Evolutionary conservation across 805 yeast genomes (phyloP).

Genomic region (Metschnikowia kunwiensis): DNA sequence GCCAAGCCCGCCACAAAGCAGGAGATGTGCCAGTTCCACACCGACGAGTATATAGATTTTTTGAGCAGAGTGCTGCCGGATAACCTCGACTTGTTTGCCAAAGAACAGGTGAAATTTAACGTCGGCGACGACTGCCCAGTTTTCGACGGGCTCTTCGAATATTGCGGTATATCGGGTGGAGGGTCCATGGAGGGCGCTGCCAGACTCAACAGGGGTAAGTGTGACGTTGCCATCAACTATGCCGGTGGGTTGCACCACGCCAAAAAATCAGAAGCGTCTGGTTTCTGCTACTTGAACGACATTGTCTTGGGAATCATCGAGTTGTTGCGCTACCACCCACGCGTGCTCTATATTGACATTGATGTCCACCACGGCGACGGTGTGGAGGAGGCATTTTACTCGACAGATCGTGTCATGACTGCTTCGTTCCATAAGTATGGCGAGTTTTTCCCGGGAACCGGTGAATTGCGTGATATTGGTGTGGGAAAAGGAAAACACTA

Average conservation of each 20-base stretch:
- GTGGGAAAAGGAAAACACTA: slow-evolving; percentile 82
- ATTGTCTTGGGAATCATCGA: slow-evolving; percentile 83
- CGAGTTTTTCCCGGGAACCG: slow-evolving; percentile 92
- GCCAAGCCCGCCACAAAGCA: slow-evolving; percentile 98
- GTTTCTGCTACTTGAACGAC: slow-evolving; percentile 88
- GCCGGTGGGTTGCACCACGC: slow-evolving; percentile 95
- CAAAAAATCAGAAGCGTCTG: slow-evolving; percentile 83
- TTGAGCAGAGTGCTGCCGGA: slow-evolving; percentile 89
- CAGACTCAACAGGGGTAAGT: slow-evolving; percentile 72
- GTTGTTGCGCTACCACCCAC: slow-evolving; percentile 74
- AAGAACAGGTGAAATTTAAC: slow-evolving; percentile 87
- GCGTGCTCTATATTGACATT: slow-evolving; percentile 84
- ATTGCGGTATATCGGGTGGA: slow-evolving; percentile 78
- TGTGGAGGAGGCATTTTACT: slow-evolving; percentile 89
- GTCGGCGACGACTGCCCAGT: slow-evolving; percentile 89
- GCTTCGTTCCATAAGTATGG: slow-evolving; percentile 90
- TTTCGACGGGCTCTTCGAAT: slow-evolving; percentile 74
- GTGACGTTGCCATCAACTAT: slow-evolving; percentile 90
- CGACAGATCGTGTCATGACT: slow-evolving; percentile 90
- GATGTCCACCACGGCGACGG: slow-evolving; percentile 96
- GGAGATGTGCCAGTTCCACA: slow-evolving; percentile 97
- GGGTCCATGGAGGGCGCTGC: slow-evolving; percentile 91
- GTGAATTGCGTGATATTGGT: slow-evolving; percentile 80
- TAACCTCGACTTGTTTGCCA: slow-evolving; percentile 78
- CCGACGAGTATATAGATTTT: slow-evolving; percentile 95